These are phyloP conservation scores for Tetrapisispora pingtungensis DNA, from an alignment of 805 yeast genomes.

Conservation along the genomic window DNA sequence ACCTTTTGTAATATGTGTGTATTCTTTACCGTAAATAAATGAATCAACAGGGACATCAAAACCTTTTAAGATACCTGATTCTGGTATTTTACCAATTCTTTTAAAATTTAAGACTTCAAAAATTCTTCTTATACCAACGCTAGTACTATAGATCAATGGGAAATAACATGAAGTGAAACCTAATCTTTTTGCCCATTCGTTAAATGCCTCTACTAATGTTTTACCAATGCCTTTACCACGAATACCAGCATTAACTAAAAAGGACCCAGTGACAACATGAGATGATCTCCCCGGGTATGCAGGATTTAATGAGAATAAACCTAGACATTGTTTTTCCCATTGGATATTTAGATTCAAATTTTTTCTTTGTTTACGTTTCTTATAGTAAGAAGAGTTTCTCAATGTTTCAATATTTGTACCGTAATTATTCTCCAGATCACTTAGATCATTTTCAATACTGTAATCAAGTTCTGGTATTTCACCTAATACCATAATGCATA, in stretches of 20 bases:
- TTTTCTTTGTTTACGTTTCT: slow-evolving; percentile 20
- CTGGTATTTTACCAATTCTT: slow-evolving; percentile 66
- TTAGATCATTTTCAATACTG: slow-evolving; percentile 12
- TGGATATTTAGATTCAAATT: slow-evolving; percentile 36
- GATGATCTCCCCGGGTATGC: slow-evolving; percentile 89
- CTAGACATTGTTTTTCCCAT: slow-evolving; percentile 91
- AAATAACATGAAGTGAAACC: slow-evolving; percentile 81
- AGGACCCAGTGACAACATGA: slow-evolving; percentile 84
- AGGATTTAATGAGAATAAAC: slow-evolving; percentile 76
- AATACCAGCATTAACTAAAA: slow-evolving; percentile 85
- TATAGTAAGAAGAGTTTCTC: slow-evolving; percentile 20
- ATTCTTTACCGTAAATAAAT: slow-evolving; percentile 70
- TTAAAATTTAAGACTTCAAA: slow-evolving; percentile 70
- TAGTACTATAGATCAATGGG: slow-evolving; percentile 81
- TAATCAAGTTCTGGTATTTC: slow-evolving; percentile 46
- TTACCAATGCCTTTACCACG: slow-evolving; percentile 88
- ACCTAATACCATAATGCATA: slow-evolving; percentile 58
- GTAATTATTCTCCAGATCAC: slow-evolving; percentile 13
- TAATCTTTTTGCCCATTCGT: slow-evolving; percentile 84
- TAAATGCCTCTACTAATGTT: slow-evolving; percentile 69
- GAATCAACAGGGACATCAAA: slow-evolving; percentile 82
- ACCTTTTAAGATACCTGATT: slow-evolving; percentile 84
- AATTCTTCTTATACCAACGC: slow-evolving; percentile 69
- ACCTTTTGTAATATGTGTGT: slow-evolving; percentile 39
- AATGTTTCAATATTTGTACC: slow-evolving; percentile 16